Evolutionary conservation across 345 rosid species (phyloP), one percentile per base, ranked within the genome.

Genomic region (Alliaria petiolata): DNA sequence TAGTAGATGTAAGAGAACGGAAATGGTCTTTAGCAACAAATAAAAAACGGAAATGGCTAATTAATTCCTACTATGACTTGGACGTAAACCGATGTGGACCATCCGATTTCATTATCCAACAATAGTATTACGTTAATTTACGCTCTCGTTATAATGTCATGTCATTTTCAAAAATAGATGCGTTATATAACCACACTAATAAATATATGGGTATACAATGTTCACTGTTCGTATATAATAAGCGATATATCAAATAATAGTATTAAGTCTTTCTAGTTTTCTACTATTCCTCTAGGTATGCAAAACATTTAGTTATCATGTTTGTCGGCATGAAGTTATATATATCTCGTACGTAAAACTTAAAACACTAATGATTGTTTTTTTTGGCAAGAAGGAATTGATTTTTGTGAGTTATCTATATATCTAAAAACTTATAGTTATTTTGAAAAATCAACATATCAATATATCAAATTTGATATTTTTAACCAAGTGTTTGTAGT

Each of bases 81-180:
- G 67, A 65, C 67, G 60, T 47, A 57, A 65, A 65, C 45, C 60
- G n/a, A 66, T 58, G 78, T 66, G 54, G 72, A 59, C 78, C 72
- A 59, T 49, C 47, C 54, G 3, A 33, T 57, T 74, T 38, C 61
- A 65, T 40, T 31, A 16, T 66, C 20, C 33, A 43, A 30, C 42
- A 6, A 49, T 31, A 26, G 16, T 34, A 34, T 49, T 34, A 11
- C 25, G 26, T 43, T 12, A 15, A 35, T 55, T 26, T 49, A 58
- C 54, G 40, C 53, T 58, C 35, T 58, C 61, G 26, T 40, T 4
- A 25, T 39, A 14, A 39, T 65, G 33, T 59, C 72, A 57, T 19
- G 67, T 74, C 67, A 31, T 74, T 74, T 50, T 66, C 67, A 59
- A 25, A 66, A 58, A 40, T 25, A 58, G 20, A 49, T 35, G 52